Evolutionary conservation across 2,329 filamentous ascomycete species (phyloP).

Genomic region (Blastomyces parvus): DNA sequence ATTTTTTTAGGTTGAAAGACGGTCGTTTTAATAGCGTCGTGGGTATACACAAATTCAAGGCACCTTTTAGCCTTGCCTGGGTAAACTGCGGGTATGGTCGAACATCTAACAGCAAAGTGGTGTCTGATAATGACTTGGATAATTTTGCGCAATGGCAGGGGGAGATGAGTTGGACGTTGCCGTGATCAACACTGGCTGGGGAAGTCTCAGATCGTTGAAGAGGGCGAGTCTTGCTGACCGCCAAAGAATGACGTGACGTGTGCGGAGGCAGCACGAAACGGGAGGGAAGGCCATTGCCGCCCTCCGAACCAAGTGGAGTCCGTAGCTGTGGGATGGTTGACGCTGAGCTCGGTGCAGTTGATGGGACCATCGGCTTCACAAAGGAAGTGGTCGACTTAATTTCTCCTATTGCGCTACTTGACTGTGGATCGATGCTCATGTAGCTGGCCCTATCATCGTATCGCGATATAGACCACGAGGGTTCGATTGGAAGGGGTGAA

Average conservation of each 20-base stretch:
- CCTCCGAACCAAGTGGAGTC: neutral
- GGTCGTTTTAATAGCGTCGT: slow-evolving; percentile 86
- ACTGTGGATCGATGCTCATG: slow-evolving; percentile 8
- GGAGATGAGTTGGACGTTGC: slow-evolving; percentile 44
- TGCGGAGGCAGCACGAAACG: neutral
- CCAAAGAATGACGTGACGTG: neutral
- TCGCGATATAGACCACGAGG: neutral
- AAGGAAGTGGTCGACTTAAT: neutral
- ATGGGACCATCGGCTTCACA: neutral
- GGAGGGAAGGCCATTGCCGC: neutral
- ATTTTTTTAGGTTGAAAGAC: slow-evolving; percentile 79
- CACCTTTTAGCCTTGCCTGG: slow-evolving; percentile 63
- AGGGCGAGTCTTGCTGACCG: slow-evolving; percentile 2
- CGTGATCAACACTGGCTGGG: slow-evolving; percentile 42
- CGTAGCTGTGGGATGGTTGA: neutral
- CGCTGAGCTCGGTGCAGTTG: neutral
- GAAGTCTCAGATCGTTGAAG: slow-evolving; percentile 42
- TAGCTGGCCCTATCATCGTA: neutral
- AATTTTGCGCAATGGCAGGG: slow-evolving; percentile 48
- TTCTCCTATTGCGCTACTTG: neutral
- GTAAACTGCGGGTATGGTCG: slow-evolving; percentile 77
- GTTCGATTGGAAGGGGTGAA: neutral
- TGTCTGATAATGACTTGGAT: slow-evolving; percentile 42
- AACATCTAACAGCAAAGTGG: slow-evolving; percentile 69
- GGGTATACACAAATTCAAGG: slow-evolving; percentile 87